Conservation (phyloP, 208 protist genomes). For the Acanthamoeba pearcei region DNA sequence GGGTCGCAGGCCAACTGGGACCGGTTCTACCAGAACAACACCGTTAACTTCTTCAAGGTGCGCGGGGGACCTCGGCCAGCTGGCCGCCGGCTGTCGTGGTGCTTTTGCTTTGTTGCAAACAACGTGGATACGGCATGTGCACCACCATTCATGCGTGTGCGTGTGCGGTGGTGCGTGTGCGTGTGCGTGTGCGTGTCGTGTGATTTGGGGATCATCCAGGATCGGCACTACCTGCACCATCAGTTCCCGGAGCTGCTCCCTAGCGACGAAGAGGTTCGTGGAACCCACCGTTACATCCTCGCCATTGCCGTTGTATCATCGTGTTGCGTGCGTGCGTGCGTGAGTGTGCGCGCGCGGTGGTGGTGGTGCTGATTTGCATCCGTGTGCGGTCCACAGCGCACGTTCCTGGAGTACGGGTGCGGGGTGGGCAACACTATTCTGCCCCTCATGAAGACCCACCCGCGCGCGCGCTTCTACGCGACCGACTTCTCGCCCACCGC, state of each 20-base stretch:
- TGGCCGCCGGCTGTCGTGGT: too few species aligned
- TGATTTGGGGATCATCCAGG: not conserved
- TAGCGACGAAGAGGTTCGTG: not conserved
- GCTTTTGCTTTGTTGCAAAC: too few species aligned
- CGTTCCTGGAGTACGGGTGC: constrained; percentile 45
- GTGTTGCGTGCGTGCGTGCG: not conserved
- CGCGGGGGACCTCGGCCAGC: not conserved
- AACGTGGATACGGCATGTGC: too few species aligned
- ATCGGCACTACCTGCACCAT: constrained; percentile 57
- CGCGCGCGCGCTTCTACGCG: constrained; percentile 25
- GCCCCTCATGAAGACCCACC: constrained; percentile 51
- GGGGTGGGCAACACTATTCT: constrained; percentile 49
- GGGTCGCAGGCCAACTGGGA: constrained; percentile 18
- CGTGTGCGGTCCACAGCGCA: not conserved
- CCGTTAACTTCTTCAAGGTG: constrained; percentile 69
- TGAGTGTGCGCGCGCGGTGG: too few species aligned
- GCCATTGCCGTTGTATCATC: not conserved
- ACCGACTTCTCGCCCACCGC: constrained; percentile 46
- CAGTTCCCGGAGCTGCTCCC: constrained; percentile 30
- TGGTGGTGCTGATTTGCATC: not conserved
- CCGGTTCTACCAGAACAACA: constrained; percentile 52
- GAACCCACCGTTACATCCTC: not conserved
- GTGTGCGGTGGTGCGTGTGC: too few species aligned
- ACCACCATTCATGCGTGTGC: too few species aligned
- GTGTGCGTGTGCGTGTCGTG: not conserved